Conservation (phyloP, 139 green algal genomes). For the Chlamydomonas applanata region DNA sequence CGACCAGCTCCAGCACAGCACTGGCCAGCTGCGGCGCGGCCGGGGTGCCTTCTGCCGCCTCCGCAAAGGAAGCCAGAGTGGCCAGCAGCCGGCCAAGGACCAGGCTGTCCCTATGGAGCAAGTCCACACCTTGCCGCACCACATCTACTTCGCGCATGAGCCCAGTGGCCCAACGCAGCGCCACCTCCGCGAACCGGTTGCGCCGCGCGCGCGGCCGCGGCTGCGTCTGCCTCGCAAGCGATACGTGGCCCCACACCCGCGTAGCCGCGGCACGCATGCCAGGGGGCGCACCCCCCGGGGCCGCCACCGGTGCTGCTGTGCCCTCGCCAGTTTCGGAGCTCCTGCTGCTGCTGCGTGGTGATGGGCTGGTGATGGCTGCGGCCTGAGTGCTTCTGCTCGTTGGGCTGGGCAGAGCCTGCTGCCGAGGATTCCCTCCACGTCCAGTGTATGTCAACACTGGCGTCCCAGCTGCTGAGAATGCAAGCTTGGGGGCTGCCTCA, state of each 20-base stretch:
- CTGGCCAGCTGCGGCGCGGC: slow-evolving; percentile 45
- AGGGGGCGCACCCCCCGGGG: too few relatives aligned
- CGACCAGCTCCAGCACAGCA: slow-evolving; percentile 72
- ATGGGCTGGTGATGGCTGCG: too few relatives aligned
- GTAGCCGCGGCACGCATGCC: slow-evolving; percentile 10
- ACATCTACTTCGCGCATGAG: slow-evolving; percentile 50
- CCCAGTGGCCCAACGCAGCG: slow-evolving; percentile 60
- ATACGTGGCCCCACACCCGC: slow-evolving; percentile 28
- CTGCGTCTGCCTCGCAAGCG: slow-evolving; percentile 19
- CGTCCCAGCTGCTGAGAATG: too few relatives aligned
- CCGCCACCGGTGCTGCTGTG: too few relatives aligned
- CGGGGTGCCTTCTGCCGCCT: slow-evolving; percentile 29
- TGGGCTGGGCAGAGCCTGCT: too few relatives aligned
- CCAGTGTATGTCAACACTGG: too few relatives aligned
- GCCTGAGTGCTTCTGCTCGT: too few relatives aligned
- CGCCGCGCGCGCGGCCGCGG: neutral
- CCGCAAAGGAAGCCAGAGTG: slow-evolving; percentile 47
- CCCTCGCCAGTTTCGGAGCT: too few relatives aligned
- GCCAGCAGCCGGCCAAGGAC: slow-evolving; percentile 75
- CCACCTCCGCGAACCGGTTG: slow-evolving; percentile 56
- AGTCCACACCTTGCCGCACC: slow-evolving; percentile 74
- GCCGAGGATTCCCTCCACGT: too few relatives aligned
- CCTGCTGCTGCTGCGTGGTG: too few relatives aligned
- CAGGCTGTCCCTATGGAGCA: slow-evolving; percentile 58
- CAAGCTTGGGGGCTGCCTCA: neutral